Percentiles rank a stretch among this genome's conserved stretches.
These are phyloP conservation scores for Sicyos baderoa DNA, from an alignment of 306 rosid genomes.

Conservation along the genomic window DNA sequence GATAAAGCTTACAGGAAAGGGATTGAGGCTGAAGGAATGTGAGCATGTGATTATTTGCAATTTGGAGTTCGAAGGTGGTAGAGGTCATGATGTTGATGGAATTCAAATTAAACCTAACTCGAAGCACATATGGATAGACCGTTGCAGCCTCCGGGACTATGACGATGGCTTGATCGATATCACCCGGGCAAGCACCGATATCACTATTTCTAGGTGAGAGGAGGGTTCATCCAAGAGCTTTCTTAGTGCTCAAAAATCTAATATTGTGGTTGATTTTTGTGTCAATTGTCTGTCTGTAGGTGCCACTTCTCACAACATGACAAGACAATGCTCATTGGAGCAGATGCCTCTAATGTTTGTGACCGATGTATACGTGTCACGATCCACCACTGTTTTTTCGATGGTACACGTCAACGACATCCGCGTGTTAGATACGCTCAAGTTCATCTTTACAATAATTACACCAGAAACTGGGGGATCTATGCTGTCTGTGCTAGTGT, in stretches of 20 bases:
- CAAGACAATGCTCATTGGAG: slow-evolving; percentile 80
- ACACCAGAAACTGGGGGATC: slow-evolving; percentile 92
- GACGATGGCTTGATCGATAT: slow-evolving; percentile 90
- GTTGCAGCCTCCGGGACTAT: slow-evolving; percentile 72
- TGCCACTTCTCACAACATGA: slow-evolving; percentile 79
- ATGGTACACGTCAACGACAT: slow-evolving; percentile 87
- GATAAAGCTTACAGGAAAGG: slow-evolving; percentile 72
- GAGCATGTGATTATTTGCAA: slow-evolving; percentile 93
- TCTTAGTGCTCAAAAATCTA: not conserved
- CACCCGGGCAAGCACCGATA: slow-evolving; percentile 70
- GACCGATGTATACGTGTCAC: slow-evolving; percentile 87
- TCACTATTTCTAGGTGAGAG: slow-evolving; percentile 76
- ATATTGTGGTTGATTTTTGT: slow-evolving; percentile 15
- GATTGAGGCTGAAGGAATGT: slow-evolving; percentile 79
- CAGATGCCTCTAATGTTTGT: slow-evolving; percentile 59
- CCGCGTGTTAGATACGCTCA: slow-evolving; percentile 83
- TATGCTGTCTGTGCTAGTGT: slow-evolving; percentile 98
- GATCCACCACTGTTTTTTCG: slow-evolving; percentile 89
- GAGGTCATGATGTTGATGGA: slow-evolving; percentile 84
- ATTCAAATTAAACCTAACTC: slow-evolving; percentile 95
- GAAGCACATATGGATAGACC: slow-evolving; percentile 90
- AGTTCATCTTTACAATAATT: slow-evolving; percentile 85
- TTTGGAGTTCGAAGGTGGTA: slow-evolving; percentile 86
- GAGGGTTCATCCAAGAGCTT: not conserved
- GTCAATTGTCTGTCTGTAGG: slow-evolving; percentile 35